These are phyloP conservation scores for Colletotrichum navitas DNA, from an alignment of 2,329 filamentous ascomycete genomes.

Conservation along the genomic window DNA sequence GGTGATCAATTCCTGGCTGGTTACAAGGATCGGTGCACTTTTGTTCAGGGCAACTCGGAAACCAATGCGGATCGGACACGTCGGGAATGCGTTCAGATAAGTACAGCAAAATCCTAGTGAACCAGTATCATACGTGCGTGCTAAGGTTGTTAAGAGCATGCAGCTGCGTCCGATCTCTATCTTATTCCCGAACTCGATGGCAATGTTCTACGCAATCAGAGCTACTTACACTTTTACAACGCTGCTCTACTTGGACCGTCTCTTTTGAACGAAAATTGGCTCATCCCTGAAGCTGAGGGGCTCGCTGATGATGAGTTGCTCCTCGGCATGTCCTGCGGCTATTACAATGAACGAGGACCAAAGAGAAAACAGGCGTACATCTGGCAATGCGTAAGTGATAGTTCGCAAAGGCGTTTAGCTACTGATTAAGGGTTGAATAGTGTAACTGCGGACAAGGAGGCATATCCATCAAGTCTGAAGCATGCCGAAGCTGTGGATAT, in stretches of 20 bases:
- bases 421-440: not conserved
- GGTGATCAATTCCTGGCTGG: rapidly evolving
- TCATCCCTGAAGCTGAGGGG: rapidly evolving
- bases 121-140: too few relatives aligned
- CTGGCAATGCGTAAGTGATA: not conserved
- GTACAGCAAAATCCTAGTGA: not conserved
- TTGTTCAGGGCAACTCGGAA: not conserved
- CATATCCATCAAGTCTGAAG: not conserved
- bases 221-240: not conserved
- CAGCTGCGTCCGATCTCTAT: too few relatives aligned
- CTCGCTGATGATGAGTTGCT: not conserved
- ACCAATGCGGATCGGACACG: not conserved
- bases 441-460: not conserved
- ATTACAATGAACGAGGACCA: not conserved
- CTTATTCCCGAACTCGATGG: not conserved
- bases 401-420: not conserved
- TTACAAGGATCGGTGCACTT: not conserved
- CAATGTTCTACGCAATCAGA: not conserved
- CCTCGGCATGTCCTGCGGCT: not conserved
- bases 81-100: not conserved
- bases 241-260: not conserved
- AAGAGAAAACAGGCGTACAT: not conserved
- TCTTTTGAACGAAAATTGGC: not conserved
- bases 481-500: not conserved
- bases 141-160: not conserved